These are phyloP conservation scores for Fusarium bactridioides DNA, from an alignment of 2,329 filamentous ascomycete genomes.

Conservation along the genomic window DNA sequence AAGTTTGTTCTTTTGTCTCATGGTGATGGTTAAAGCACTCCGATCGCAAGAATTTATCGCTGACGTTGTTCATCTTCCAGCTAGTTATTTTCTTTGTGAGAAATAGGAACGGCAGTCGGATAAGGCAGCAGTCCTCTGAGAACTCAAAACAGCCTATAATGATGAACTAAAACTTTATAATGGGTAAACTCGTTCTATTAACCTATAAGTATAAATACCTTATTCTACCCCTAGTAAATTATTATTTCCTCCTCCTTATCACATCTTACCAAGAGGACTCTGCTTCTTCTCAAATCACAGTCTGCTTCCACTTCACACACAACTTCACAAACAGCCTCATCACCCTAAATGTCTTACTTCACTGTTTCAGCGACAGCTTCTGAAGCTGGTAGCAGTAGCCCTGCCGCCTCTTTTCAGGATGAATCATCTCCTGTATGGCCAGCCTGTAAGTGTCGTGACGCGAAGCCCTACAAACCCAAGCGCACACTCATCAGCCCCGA, in stretches of 20 bases:
- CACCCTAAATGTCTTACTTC: neutral
- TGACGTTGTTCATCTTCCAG: too few species aligned
- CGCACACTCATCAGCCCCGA: rapidly evolving
- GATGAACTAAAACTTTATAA: rapidly evolving
- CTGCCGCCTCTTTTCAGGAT: rapidly evolving
- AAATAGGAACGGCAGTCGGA: too few species aligned
- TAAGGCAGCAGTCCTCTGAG: rapidly evolving
- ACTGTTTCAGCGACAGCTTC: rapidly evolving
- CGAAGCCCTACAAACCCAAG: too few species aligned
- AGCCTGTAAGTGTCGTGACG: neutral
- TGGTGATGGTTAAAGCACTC: rapidly evolving
- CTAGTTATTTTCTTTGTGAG: too few species aligned
- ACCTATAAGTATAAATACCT: rapidly evolving
- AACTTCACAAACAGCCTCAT: too few species aligned
- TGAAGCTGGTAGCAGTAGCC: rapidly evolving
- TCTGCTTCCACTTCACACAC: neutral
- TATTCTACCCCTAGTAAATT: rapidly evolving
- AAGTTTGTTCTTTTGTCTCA: neutral
- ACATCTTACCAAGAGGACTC: rapidly evolving
- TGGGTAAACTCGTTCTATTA: rapidly evolving
- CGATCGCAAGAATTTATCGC: too few species aligned
- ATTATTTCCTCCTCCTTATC: neutral
- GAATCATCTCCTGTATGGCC: too few species aligned
- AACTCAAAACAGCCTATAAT: rapidly evolving
- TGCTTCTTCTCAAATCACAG: rapidly evolving